These are phyloP conservation scores for Ambrosiella cleistominuta DNA, from an alignment of 2,329 filamentous ascomycete genomes.

Conservation along the genomic window DNA sequence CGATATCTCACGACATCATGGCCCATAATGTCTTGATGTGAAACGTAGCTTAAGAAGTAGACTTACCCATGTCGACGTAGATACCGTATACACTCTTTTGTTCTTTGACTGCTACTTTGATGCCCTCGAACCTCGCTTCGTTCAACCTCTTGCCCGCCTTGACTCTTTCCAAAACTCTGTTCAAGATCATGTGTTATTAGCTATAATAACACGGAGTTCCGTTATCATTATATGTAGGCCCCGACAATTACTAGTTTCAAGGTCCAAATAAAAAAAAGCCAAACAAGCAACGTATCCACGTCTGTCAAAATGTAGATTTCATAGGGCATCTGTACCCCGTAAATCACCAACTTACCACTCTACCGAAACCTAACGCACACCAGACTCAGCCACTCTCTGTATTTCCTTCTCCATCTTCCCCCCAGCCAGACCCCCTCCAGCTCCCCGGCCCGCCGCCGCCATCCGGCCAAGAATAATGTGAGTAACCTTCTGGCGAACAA, in stretches of 20 bases:
- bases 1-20: background rate
- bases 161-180: constrained; percentile 67
- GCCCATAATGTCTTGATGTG: background rate
- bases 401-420: constrained; percentile 74
- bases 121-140: constrained; percentile 51
- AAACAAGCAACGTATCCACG: constrained; percentile 4
- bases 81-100: constrained; percentile 49
- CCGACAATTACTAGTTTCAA: constrained; percentile 4
- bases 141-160: constrained; percentile 55
- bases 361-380: constrained; percentile 60
- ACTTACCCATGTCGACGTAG: background rate
- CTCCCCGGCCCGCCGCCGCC: constrained; percentile 30
- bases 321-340: background rate
- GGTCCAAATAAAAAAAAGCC: background rate
- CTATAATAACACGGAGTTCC: background rate
- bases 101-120: constrained; percentile 42
- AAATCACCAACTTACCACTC: constrained; percentile 44
- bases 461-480: constrained; percentile 66
- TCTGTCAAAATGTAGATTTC: background rate
- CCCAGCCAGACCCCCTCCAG: constrained; percentile 58
- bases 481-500: constrained; percentile 59
- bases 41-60: background rate
- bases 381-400: constrained; percentile 43
- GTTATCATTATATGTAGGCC: constrained; percentile 7
- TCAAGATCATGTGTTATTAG: background rate